phyloP scores from a whole-genome alignment of 179 eudicot genomes.

The Corrigiola litoralis region DNA sequence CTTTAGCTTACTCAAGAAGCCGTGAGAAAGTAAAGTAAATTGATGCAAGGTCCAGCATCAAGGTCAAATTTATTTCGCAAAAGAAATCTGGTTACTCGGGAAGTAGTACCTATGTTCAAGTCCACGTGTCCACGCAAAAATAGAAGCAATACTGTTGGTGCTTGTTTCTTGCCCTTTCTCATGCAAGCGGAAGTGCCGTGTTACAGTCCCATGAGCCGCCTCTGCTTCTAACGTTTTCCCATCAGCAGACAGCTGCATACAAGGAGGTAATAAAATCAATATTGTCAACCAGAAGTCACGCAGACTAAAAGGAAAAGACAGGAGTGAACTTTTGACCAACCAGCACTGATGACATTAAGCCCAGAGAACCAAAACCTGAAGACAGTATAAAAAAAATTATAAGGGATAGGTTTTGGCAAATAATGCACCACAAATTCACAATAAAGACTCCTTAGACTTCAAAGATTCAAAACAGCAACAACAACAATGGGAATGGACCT shows the following conservation, averaged over 20 bases:
- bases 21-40: not conserved
- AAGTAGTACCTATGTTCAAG: constrained; percentile 66
- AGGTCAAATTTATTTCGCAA: not conserved
- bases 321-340: constrained; percentile 34
- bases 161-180: constrained; percentile 98
- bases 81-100: not conserved
- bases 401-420: not conserved
- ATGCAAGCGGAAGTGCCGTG: constrained; percentile 81
- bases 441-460: not conserved
- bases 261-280: not conserved
- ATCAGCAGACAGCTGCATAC: constrained; percentile 81
- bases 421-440: not conserved
- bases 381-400: not conserved
- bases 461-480: not conserved
- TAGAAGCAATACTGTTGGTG: constrained; percentile 95
- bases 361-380: constrained; percentile 96
- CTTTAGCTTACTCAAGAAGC: not conserved
- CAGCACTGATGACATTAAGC: constrained; percentile 92
- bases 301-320: constrained; percentile 11
- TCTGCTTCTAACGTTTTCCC: constrained; percentile 95
- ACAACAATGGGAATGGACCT: not conserved
- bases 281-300: constrained; percentile 6
- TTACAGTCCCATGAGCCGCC: constrained; percentile 99
- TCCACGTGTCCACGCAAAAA: constrained; percentile 99
- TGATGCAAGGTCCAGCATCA: not conserved